Conservation (phyloP, 1,284 basidiomycete species). For the Earliella scabrosa region DNA sequence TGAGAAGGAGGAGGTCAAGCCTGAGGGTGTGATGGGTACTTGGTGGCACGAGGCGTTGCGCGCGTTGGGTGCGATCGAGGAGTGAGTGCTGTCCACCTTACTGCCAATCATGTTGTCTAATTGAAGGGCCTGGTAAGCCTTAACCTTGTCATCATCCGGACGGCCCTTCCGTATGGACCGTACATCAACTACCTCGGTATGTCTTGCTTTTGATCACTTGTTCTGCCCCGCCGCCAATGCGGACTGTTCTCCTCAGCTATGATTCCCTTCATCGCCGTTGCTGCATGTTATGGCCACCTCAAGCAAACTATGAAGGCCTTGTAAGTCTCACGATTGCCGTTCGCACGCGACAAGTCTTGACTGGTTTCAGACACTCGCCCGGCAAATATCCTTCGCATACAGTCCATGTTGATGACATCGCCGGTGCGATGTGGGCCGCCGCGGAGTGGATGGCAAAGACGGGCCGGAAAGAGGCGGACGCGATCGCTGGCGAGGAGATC, state of each 20-base stretch:
- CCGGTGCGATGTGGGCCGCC: slow-evolving; percentile 75
- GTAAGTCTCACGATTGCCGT: too few relatives aligned
- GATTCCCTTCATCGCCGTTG: slow-evolving; percentile 66
- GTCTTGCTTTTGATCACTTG: slow-evolving; percentile 26
- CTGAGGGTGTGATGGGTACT: slow-evolving; percentile 71
- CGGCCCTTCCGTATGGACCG: slow-evolving; percentile 77
- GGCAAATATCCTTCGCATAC: slow-evolving; percentile 84
- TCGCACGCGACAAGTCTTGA: too few relatives aligned
- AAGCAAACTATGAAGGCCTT: slow-evolving; percentile 90
- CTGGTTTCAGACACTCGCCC: slow-evolving; percentile 63
- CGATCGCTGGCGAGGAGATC: slow-evolving; percentile 69
- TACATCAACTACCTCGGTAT: slow-evolving; percentile 66
- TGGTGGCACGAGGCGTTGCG: slow-evolving; percentile 93
- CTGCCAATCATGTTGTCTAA: not conserved
- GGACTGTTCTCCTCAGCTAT: slow-evolving; percentile 34
- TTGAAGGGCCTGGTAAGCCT: slow-evolving; percentile 48
- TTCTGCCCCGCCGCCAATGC: not conserved
- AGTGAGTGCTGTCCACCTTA: slow-evolving; percentile 46
- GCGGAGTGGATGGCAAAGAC: slow-evolving; percentile 71
- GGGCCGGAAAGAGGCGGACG: slow-evolving; percentile 66
- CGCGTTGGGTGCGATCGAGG: slow-evolving; percentile 72
- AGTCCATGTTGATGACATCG: slow-evolving; percentile 79
- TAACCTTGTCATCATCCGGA: slow-evolving; percentile 80
- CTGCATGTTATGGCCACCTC: slow-evolving; percentile 83
- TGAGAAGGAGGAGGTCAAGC: slow-evolving; percentile 80